phyloP scores from a whole-genome alignment of 2,329 filamentous ascomycete species.

The Didymella segeticola region DNA sequence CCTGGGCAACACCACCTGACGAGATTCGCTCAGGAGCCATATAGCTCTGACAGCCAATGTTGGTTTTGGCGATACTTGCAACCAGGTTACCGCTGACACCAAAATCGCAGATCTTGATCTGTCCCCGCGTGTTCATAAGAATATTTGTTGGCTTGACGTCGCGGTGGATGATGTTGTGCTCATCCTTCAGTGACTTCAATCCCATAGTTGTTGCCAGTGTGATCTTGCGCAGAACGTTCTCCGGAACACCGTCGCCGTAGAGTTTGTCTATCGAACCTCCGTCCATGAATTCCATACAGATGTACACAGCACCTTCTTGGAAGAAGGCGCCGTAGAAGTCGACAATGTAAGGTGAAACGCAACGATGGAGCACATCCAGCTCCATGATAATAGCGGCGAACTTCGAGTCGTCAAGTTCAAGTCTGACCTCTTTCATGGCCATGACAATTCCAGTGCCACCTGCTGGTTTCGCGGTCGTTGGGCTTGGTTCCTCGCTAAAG shows the following conservation, averaged over 20 bases:
- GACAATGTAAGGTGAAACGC: constrained; percentile 93
- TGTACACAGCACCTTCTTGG: constrained; percentile 98
- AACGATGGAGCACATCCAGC: constrained; percentile 92
- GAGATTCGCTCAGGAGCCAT: constrained; percentile 98
- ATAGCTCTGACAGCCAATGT: constrained; percentile 98
- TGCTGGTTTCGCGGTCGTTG: constrained; percentile 40
- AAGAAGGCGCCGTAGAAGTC: constrained; percentile 99
- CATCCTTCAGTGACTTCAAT: constrained; percentile 90
- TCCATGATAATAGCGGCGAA: constrained; percentile 98
- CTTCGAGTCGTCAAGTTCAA: constrained; percentile 95
- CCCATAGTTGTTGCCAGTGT: constrained; percentile 89
- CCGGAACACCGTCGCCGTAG: constrained; percentile 88
- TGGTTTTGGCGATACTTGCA: constrained; percentile 96
- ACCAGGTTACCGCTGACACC: constrained; percentile 96
- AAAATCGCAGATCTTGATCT: constrained; percentile 98
- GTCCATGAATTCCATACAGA: constrained; percentile 99
- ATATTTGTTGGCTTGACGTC: constrained; percentile 99
- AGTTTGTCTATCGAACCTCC: constrained; percentile 97
- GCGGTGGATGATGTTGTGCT: constrained; percentile 98
- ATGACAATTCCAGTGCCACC: constrained; percentile 79
- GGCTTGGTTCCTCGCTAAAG: constrained; percentile 46
- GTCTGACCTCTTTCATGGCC: constrained; percentile 98
- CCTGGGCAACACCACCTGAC: constrained; percentile 77
- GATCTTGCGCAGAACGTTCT: constrained; percentile 87
- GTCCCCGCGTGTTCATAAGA: constrained; percentile 84